A percentile compares a stretch with the other conserved stretches of the same genome.
Conservation (phyloP, 306 rosid species). For the Carpinus fangiana region DNA sequence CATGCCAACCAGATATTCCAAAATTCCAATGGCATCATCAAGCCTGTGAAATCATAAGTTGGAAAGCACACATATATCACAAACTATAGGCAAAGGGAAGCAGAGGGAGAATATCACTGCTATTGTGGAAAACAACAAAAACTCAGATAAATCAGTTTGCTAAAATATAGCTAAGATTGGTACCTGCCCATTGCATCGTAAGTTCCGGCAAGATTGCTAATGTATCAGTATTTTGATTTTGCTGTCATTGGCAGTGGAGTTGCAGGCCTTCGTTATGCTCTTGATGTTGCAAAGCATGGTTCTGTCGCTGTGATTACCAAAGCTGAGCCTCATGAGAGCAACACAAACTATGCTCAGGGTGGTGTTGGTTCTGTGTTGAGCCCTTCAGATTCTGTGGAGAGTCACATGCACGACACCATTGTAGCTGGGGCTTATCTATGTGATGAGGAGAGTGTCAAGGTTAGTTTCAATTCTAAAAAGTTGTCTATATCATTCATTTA, state of each 20-base stretch:
- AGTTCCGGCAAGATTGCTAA: slow-evolving; percentile 82
- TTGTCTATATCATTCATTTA: slow-evolving; percentile 13
- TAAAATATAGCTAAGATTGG: slow-evolving; percentile 5
- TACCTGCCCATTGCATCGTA: slow-evolving; percentile 97
- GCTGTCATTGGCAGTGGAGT: slow-evolving; percentile 87
- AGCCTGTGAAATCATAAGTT: slow-evolving; percentile 41
- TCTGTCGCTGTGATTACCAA: slow-evolving; percentile 94
- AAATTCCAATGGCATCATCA: slow-evolving; percentile 77
- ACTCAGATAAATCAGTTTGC: background rate
- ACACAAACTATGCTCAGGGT: slow-evolving; percentile 98
- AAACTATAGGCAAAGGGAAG: slow-evolving; percentile 13
- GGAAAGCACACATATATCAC: slow-evolving; percentile 17
- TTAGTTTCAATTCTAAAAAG: slow-evolving; percentile 39
- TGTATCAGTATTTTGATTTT: slow-evolving; percentile 82
- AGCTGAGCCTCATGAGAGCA: slow-evolving; percentile 97
- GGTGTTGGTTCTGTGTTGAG: slow-evolving; percentile 94
- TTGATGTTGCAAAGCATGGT: slow-evolving; percentile 87
- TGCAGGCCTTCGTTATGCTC: slow-evolving; percentile 93
- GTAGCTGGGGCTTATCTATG: slow-evolving; percentile 96
- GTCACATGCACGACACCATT: slow-evolving; percentile 89
- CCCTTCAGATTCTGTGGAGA: slow-evolving; percentile 94
- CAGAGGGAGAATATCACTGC: background rate
- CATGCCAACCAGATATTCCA: slow-evolving; percentile 77
- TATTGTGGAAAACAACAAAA: slow-evolving; percentile 1
- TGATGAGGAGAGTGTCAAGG: slow-evolving; percentile 87